Evolutionary conservation across 495 filamentous ascomycete genomes (phyloP), one percentile per base, ranked within the genome.

Genomic region (Hyphodiscus hymeniophilus): DNA sequence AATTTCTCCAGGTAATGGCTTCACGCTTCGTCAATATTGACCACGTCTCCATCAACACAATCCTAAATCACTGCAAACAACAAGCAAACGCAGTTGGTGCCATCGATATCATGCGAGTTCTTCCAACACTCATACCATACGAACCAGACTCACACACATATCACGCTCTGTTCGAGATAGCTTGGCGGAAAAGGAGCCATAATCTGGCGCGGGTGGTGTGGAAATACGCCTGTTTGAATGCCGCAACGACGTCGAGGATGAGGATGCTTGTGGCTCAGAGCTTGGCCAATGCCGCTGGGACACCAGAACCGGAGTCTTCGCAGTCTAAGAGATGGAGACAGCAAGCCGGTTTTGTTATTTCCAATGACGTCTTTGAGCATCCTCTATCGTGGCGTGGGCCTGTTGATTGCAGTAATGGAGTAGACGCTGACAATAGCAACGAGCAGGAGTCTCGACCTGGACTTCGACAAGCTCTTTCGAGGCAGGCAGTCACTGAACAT

Each of bases 161-260:
- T 34, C 12, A 30, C n/a, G 47, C 43, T 34, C 35, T 58, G 0
- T 58, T 58, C 39, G 20, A 43, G 13, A n/a, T 52, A 4, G 56
- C 51, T n/a, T 53, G 49, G 49, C 23, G 30, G 10, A 16, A 28
- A 3, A 45, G 45, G 22, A 41, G 34, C 17, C 50, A 55, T 23
- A 54, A 51, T 38, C 15, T 58, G 1, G 51, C 48, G 7, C 32
- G 48, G 11, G 51, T 58, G 16, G 43, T 58, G 7, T 58, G 56
- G 56, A 51, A 38, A 46, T 58, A 58, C 38, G 51, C 56, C 13
- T 58, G 56, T 40, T 26, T 58, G 24, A 21, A 24, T 13, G 47
- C 42, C 11, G 23, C 31, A 1, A 55, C 52, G 26, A 49, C 31
- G 12, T 41, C 7, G 17, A 18, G 8, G 11, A 55, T 58, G 56